Evolutionary conservation across 2,329 filamentous ascomycete species (phyloP), one percentile per base, ranked within the genome.

Genomic region (Ramichloridium luteum): DNA sequence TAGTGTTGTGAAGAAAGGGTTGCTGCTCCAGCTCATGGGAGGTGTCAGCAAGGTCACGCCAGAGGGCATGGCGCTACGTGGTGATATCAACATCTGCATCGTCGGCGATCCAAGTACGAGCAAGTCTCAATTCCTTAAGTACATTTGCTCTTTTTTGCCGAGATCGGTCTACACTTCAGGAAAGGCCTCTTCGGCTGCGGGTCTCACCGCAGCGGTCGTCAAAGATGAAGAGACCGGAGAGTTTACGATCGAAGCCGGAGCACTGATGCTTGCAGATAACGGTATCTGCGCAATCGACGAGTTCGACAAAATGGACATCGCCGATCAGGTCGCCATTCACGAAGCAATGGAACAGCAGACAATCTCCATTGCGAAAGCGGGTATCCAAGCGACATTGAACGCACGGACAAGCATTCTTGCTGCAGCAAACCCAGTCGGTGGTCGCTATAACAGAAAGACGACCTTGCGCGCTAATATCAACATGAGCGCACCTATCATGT

Each of bases 291-390:
- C 85, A 37, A 98, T 98, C 54, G 90, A 98, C 54, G 90, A 98
- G 56, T 98, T 98, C 48, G 90, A 98, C 72, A 98, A 98, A 65
- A 98, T 98, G 90, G 90, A 98, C 50, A 81, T 98, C 40, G 76
- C 66, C 31, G 90, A 98, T 56, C 90, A 98, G 62, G 90, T 98
- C 34, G 90, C 90, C 44, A 98, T 98, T 51, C 90, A 98, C 70
- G 90, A 98, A 74, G 90, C 90, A 37, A 98, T 98, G 90, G 90
- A 98, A 72, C 90, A 98, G 65, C 90, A 98, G 61, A 98, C 90
- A 4, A 98, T 98, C 44, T 94, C 85, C 6, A 98, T 98, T 50
- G 88, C 90, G 38, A 98, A 98, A 62, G 90, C 90, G 4, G 90
- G 90, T 50, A 98, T 98, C 37, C 90, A 98, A 56, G 92, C 90